Base-by-base conservation (phyloP, 164 flowering plant genomes). In the Protea cynaroides region DNA sequence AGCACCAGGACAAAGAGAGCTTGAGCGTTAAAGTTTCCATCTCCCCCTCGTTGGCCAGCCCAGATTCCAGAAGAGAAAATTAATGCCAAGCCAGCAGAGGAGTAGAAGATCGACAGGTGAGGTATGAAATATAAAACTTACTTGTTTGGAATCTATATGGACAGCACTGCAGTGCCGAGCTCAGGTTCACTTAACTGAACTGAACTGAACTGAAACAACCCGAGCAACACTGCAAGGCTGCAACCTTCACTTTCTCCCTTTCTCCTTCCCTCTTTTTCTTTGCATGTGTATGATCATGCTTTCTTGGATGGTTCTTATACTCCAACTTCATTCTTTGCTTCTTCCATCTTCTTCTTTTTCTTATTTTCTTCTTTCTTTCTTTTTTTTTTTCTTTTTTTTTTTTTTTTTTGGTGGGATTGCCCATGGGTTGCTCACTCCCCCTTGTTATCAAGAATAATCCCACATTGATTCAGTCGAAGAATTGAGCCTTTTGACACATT, bases 171-270 rank as follows among this genome's bases (percentile, higher is more conserved):
- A 46, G 61, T 58, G 49, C 63, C 37, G 59, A 63, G 67, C 71
- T 62, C 71, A 67, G 62, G 65, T 67, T 49, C n/a, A n/a, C 52
- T 49, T 49, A n/a, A n/a, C n/a, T n/a, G n/a, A n/a, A n/a, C n/a
- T 67, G 71, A 29, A 67, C 46, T 62, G 50, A 44, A 53, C 22
- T 60, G 53, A 47, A 17, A 44, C 10, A 40, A 9, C 4, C 46
- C 46, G 8, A 2, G 2, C 34, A 3, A 29, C 34, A 29, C 34
- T 29, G 34, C 5, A 29, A 29, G 2, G 2, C 34, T 29, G 34
- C 34, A 29, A 29, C 5, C 34, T 29, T 29, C 5, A 3, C 34
- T 29, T 5, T 29, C 5, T 5, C 2, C 2, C 5, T 5, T 29
- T 29, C 34, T 29, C 5, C 34, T 29, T 62, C 22, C 18, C n/a